These are phyloP conservation scores for Suhomyces bribrorum DNA, from an alignment of 1,139 yeast genomes.

Conservation along the genomic window DNA sequence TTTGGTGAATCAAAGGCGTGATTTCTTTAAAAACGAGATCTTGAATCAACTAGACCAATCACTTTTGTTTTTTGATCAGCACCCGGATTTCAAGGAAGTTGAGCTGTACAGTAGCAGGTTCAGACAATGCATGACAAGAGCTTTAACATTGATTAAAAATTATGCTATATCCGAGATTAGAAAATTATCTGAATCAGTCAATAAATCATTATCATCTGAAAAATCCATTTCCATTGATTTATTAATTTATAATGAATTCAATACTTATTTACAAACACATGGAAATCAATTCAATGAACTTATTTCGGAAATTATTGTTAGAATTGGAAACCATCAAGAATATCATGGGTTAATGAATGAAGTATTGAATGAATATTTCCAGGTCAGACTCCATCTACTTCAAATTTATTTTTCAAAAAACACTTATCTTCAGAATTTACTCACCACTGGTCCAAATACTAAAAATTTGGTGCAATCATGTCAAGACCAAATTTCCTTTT, in stretches of 20 bases:
- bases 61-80: conserved; percentile 33
- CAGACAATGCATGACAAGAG: conserved; percentile 82
- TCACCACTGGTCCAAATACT: conserved; percentile 3
- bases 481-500: conserved; percentile 60
- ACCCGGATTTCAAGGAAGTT: conserved; percentile 62
- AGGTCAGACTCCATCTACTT: conserved; percentile 51
- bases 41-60: conserved; percentile 61
- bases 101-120: conserved; percentile 72
- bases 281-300: conserved; percentile 40
- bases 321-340: conserved; percentile 54
- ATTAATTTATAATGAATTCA: conserved; percentile 56
- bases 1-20: conserved; percentile 54
- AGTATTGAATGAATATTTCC: conserved; percentile 63
- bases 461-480: conserved; percentile 51
- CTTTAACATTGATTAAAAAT: conserved; percentile 72
- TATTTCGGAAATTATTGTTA: conserved; percentile 48
- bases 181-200: conserved; percentile 46
- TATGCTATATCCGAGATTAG: conserved; percentile 59
- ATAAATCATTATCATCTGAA: conserved; percentile 22
- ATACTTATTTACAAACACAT: conserved; percentile 29
- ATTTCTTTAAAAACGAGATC: conserved; percentile 31
- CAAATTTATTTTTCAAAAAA: conserved; percentile 29
- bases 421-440: conserved; percentile 10
- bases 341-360: conserved; percentile 69
- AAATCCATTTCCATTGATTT: conserved; percentile 23